Conservation (phyloP, 2,329 filamentous ascomycete species). For the Alternaria panax region DNA sequence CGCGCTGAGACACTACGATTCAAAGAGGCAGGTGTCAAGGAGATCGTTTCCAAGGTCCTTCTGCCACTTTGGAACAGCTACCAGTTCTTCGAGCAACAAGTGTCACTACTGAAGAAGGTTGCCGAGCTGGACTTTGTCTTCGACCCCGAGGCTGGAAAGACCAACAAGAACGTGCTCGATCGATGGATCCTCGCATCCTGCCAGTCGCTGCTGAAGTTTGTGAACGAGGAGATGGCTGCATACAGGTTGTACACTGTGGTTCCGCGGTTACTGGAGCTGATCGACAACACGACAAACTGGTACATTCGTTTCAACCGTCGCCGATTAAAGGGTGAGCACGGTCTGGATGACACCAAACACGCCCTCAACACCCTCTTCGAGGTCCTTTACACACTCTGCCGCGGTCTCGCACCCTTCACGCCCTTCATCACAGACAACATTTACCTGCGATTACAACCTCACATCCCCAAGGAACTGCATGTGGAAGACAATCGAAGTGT, state of each 20-base stretch:
- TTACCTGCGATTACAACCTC: slow-evolving; percentile 80
- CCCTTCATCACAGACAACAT: slow-evolving; percentile 96
- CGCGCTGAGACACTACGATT: slow-evolving; percentile 89
- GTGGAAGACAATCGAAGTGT: slow-evolving; percentile 82
- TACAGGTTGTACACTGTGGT: slow-evolving; percentile 83
- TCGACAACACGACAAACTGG: slow-evolving; percentile 98
- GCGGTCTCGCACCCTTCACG: slow-evolving; percentile 90
- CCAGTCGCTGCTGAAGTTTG: slow-evolving; percentile 88
- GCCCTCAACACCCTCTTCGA: slow-evolving; percentile 95
- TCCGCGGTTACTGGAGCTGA: slow-evolving; percentile 79
- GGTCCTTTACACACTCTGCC: slow-evolving; percentile 86
- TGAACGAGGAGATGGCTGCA: slow-evolving; percentile 89
- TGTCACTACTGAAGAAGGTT: slow-evolving; percentile 84
- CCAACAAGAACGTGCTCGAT: slow-evolving; percentile 92
- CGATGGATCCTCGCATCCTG: slow-evolving; percentile 93
- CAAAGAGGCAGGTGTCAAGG: slow-evolving; percentile 91
- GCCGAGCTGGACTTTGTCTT: slow-evolving; percentile 79
- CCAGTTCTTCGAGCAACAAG: slow-evolving; percentile 94
- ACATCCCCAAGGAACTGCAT: slow-evolving; percentile 76
- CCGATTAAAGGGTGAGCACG: slow-evolving; percentile 88
- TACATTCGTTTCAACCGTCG: slow-evolving; percentile 95
- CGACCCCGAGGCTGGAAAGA: slow-evolving; percentile 75
- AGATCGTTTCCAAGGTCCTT: slow-evolving; percentile 90
- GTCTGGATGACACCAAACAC: slow-evolving; percentile 83
- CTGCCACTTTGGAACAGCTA: slow-evolving; percentile 95